Conservation (phyloP, 2,329 filamentous ascomycete species). For the Dactylonectria macrodidyma region DNA sequence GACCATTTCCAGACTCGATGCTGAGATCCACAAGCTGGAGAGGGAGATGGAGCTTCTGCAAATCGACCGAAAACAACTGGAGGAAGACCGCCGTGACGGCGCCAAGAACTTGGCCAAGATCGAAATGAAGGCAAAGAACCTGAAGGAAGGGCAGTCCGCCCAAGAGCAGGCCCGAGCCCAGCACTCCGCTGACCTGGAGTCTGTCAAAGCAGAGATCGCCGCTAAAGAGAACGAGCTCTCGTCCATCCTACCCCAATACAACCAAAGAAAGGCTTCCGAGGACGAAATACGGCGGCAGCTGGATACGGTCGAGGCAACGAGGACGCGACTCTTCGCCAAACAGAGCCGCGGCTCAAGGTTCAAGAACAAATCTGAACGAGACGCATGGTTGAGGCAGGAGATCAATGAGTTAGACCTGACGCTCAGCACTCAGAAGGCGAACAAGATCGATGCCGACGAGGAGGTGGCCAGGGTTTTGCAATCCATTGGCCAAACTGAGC, state of each 20-base stretch:
- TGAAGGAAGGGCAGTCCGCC: slow-evolving; percentile 86
- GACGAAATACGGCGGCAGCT: slow-evolving; percentile 78
- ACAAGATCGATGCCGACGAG: slow-evolving; percentile 86
- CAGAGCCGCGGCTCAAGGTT: slow-evolving; percentile 92
- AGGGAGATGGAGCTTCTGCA: slow-evolving; percentile 88
- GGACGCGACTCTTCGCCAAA: slow-evolving; percentile 89
- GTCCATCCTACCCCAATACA: slow-evolving; percentile 83
- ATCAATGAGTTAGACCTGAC: slow-evolving; percentile 85
- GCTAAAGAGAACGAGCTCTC: slow-evolving; percentile 83
- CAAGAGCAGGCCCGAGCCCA: slow-evolving; percentile 80
- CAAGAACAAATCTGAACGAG: slow-evolving; percentile 88
- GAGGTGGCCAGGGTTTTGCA: slow-evolving; percentile 81
- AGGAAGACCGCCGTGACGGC: slow-evolving; percentile 88
- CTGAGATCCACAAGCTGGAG: slow-evolving; percentile 83
- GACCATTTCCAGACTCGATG: slow-evolving; percentile 82
- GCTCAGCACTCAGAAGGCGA: slow-evolving; percentile 85
- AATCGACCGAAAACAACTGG: slow-evolving; percentile 88
- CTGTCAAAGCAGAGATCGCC: slow-evolving; percentile 81
- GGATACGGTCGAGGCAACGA: slow-evolving; percentile 80
- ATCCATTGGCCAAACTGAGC: slow-evolving; percentile 80
- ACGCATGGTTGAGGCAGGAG: slow-evolving; percentile 85
- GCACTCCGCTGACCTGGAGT: slow-evolving; percentile 79
- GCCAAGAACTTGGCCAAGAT: slow-evolving; percentile 86
- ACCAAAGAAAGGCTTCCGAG: slow-evolving; percentile 81
- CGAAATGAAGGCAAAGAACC: slow-evolving; percentile 86